These are phyloP conservation scores for Kodamaea anthophila DNA, from an alignment of 1,139 yeast species.

Conservation along the genomic window DNA sequence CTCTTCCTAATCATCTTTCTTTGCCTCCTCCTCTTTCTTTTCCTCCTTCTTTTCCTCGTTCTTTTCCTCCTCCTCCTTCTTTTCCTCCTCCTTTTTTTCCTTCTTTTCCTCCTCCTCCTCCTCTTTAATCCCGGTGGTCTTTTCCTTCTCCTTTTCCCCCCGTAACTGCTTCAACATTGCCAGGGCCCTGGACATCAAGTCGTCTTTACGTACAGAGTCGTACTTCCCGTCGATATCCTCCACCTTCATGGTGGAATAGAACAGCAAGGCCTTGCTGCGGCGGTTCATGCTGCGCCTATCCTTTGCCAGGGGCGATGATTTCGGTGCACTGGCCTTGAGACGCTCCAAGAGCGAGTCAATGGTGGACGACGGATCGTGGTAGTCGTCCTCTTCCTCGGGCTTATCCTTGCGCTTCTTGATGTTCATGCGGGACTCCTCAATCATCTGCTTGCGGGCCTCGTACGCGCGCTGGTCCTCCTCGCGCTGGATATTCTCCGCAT, in stretches of 20 bases:
- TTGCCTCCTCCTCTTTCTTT: background rate
- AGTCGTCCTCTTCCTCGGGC: constrained; percentile 8
- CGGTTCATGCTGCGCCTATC: constrained; percentile 20
- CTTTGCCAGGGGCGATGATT: constrained; percentile 14
- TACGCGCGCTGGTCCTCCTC: constrained; percentile 42
- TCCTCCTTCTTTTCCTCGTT: constrained; percentile 1
- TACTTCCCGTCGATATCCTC: constrained; percentile 24
- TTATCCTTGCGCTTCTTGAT: constrained; percentile 7
- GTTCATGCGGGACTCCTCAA: constrained; percentile 22
- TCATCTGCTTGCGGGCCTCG: constrained; percentile 31
- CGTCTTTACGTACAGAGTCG: constrained; percentile 38
- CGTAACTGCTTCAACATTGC: constrained; percentile 37
- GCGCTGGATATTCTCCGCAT: constrained; percentile 40
- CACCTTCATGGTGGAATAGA: constrained; percentile 25
- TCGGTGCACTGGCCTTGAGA: constrained; percentile 28
- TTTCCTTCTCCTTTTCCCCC: constrained; percentile 7
- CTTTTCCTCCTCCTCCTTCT: background rate
- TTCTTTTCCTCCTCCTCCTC: constrained; percentile 5
- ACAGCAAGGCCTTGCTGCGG: constrained; percentile 31
- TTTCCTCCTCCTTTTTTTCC: constrained; percentile 1
- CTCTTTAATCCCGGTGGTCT: constrained; percentile 2
- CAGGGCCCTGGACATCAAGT: constrained; percentile 34
- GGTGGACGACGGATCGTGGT: constrained; percentile 12
- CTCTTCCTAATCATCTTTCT: background rate
- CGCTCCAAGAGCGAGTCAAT: constrained; percentile 36